Percentiles rank a stretch among this genome's conserved stretches.
Evolutionary conservation across 108 stramenopile species (phyloP).

Genomic region (Skeletonema grethae): DNA sequence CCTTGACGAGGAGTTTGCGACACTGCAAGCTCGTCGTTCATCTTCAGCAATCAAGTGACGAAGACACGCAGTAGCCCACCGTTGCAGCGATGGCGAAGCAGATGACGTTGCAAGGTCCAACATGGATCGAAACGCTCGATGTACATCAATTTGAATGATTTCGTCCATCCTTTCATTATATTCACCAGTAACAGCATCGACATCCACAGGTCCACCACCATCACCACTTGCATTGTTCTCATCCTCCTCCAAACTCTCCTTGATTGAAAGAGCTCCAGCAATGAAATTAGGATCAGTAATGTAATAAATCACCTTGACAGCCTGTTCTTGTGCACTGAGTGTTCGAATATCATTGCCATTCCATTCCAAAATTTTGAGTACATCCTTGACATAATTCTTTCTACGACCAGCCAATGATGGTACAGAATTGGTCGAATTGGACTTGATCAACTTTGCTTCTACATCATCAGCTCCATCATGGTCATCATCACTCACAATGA

Average conservation of each 20-base stretch:
- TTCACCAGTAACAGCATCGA: slow-evolving; percentile 1
- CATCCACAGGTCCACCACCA: slow-evolving; percentile 18
- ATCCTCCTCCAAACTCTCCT: slow-evolving; percentile 4
- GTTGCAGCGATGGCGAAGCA: slow-evolving; percentile 71
- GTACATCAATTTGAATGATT: slow-evolving; percentile 59
- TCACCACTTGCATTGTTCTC: slow-evolving; percentile 2
- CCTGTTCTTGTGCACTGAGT: slow-evolving; percentile 78
- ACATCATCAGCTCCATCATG: background rate
- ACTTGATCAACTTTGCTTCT: background rate
- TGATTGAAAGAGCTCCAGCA: slow-evolving; percentile 18
- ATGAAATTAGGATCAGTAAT: slow-evolving; percentile 69
- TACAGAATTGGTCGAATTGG: slow-evolving; percentile 23
- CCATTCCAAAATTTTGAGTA: slow-evolving; percentile 70
- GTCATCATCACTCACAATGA: slow-evolving; percentile 21
- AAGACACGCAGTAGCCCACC: slow-evolving; percentile 78
- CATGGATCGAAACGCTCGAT: slow-evolving; percentile 64
- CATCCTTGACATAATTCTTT: slow-evolving; percentile 52
- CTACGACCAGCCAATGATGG: slow-evolving; percentile 6
- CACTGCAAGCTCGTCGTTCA: slow-evolving; percentile 63
- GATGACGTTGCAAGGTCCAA: slow-evolving; percentile 71
- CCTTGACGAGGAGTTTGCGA: slow-evolving; percentile 55
- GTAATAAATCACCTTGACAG: slow-evolving; percentile 72
- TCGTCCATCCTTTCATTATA: slow-evolving; percentile 21
- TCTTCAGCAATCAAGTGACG: slow-evolving; percentile 75
- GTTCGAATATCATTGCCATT: slow-evolving; percentile 68